Evolutionary conservation across 257 asterid genomes (phyloP).

Genomic region (Fraxinus pennsylvanica): DNA sequence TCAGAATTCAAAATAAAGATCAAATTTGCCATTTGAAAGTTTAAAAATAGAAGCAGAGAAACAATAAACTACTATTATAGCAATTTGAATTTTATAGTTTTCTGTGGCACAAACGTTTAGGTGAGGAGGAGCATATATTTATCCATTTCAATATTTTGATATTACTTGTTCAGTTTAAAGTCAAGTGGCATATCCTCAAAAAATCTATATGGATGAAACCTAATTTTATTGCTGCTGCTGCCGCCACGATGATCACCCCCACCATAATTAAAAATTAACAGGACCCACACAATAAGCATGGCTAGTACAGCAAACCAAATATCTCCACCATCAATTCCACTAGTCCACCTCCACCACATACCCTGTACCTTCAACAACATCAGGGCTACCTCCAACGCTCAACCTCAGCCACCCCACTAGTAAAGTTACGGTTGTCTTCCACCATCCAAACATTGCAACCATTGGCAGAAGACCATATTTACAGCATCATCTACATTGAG

Average conservation of each 20-base stretch:
- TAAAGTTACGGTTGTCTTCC: constrained; percentile 8
- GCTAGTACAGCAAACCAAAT: constrained; percentile 9
- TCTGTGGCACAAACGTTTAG: neutral
- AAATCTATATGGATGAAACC: constrained; percentile 7
- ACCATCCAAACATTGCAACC: neutral
- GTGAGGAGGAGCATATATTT: neutral
- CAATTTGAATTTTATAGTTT: constrained; percentile 3
- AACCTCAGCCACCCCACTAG: constrained; percentile 5
- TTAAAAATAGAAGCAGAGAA: constrained; percentile 12
- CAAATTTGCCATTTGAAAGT: constrained; percentile 10
- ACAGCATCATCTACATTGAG: neutral
- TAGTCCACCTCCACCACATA: neutral
- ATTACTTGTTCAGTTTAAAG: constrained; percentile 2
- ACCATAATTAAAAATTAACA: neutral
- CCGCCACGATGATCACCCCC: neutral
- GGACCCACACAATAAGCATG: neutral
- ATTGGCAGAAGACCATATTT: neutral
- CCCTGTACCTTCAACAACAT: neutral
- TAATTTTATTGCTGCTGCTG: neutral
- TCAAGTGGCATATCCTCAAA: constrained; percentile 12
- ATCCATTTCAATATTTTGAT: constrained; percentile 11
- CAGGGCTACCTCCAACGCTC: constrained; percentile 1
- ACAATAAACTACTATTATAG: neutral
- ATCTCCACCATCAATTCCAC: constrained; percentile 14
- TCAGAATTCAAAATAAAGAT: constrained; percentile 15